Base-by-base conservation (phyloP, 345 rosid species). In the Camelina sativa region DNA sequence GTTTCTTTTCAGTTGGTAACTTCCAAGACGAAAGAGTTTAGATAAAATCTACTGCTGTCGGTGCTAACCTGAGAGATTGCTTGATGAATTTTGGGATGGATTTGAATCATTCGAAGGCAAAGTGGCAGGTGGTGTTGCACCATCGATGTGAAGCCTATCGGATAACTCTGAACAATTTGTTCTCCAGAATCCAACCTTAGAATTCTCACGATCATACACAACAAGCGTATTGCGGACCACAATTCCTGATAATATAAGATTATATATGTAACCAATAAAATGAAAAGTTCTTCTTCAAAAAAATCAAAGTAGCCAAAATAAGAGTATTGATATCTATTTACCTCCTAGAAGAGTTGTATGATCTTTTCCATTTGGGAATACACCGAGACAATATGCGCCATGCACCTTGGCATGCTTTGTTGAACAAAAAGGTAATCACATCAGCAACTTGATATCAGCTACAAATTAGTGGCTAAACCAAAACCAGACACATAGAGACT, bases 161-260 rank as follows among this genome's bases (percentile, higher is more conserved):
- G 93, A 90, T 71, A 95, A 75, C 81, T 89, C 89, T 1, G 97
- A 91, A 78, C 99, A 95, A 73, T 95, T 92, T 19, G 99, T 95
- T 86, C 93, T 95, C 99, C 97, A 90, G 68, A 95, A 95, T 34
- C 99, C 99, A 62, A 92, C 83, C 76, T 83, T 89, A 30, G 89
- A 84, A 79, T 89, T 83, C 76, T 86, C 90, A 20, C 97, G 91
- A 71, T 95, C 97, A 83, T 95, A 95, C 67, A 82, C 80, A 32
- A 92, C 97, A 74, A 95, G 88, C 38, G 97, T 92, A 69, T 95
- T 95, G 65, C 97, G 96, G 20, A 89, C 91, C 62, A 89, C 51
- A 16, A 95, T 95, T 69, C 97, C 98, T 91, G 78, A 71, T 72
- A 44, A 46, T 43, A 72, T 9, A 35, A 16, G 25, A 40, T 19